Evolutionary conservation across 1,284 basidiomycete species (phyloP).

Genomic region (Cutaneotrichosporon sp.): DNA sequence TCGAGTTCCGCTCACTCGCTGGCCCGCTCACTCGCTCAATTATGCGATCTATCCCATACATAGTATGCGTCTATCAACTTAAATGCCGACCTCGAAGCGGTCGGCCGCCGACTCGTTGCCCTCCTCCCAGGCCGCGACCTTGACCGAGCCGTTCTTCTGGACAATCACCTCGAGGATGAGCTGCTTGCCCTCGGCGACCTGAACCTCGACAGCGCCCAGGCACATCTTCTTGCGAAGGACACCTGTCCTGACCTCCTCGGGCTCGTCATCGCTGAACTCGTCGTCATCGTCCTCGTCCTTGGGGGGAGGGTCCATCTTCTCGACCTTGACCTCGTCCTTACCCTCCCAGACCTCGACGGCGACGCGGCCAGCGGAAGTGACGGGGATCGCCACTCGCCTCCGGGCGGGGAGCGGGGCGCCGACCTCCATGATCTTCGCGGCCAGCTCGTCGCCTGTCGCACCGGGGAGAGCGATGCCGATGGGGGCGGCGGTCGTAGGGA

Average conservation of each 20-base stretch:
- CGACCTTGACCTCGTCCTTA: conserved; percentile 72
- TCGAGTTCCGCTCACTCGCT: no score
- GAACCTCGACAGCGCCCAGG: conserved; percentile 57
- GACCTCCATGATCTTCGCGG: conserved; percentile 64
- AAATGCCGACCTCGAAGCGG: conserved; percentile 30
- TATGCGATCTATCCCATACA: conserved; percentile 6
- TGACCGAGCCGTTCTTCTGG: conserved; percentile 59
- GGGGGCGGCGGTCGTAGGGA: conserved; percentile 63
- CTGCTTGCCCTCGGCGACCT: conserved; percentile 58
- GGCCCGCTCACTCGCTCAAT: neutral
- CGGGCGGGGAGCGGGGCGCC: conserved; percentile 79
- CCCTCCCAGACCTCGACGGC: conserved; percentile 87
- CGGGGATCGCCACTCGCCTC: conserved; percentile 68
- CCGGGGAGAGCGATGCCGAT: conserved; percentile 79
- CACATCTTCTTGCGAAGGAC: conserved; percentile 64
- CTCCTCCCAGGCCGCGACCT: conserved; percentile 58
- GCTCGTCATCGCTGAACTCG: conserved; percentile 58
- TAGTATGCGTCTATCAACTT: conserved; percentile 11
- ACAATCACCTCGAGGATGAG: conserved; percentile 66
- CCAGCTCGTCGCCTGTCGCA: conserved; percentile 53
- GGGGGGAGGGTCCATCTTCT: conserved; percentile 58
- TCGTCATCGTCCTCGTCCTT: conserved; percentile 40
- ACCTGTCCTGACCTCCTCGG: conserved; percentile 66
- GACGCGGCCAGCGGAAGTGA: conserved; percentile 60
- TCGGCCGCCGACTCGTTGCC: conserved; percentile 51